Conservation (phyloP, 345 rosid species). For the Eucalyptus erythrocorys region DNA sequence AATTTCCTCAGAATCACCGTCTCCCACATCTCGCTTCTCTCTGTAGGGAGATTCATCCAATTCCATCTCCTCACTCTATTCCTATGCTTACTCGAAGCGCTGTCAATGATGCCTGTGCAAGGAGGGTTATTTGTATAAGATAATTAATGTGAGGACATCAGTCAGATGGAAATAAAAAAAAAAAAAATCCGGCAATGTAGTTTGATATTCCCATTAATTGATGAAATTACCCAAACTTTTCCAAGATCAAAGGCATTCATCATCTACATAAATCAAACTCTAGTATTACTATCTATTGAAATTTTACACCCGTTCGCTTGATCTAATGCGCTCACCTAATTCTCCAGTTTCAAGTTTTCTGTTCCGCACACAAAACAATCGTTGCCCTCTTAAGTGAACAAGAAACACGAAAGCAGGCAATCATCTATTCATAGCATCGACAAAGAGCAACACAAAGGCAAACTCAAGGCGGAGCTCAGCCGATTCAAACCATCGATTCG, state of each 20-base stretch:
- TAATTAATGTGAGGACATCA: neutral
- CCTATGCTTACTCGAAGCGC: no score
- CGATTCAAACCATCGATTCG: neutral
- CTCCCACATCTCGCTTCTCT: neutral
- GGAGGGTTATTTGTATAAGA: neutral
- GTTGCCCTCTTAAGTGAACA: neutral
- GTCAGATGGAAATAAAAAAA: neutral
- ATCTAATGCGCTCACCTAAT: neutral
- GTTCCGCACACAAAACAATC: neutral
- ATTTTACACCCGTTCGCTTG: neutral
- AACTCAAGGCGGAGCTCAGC: neutral
- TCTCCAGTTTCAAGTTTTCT: neutral
- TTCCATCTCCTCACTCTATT: neutral
- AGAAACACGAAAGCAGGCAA: neutral
- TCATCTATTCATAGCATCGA: neutral
- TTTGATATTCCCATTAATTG: neutral
- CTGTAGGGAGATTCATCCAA: neutral
- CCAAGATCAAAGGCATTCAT: neutral
- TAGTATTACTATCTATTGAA: neutral
- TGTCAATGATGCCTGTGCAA: neutral
- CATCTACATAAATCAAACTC: neutral
- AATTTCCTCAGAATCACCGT: constrained; percentile 12
- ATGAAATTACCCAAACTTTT: neutral
- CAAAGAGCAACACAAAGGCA: neutral
- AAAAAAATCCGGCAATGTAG: neutral